Evolutionary conservation across 495 filamentous ascomycete species (phyloP).

Genomic region (Aspergillus ostianus): DNA sequence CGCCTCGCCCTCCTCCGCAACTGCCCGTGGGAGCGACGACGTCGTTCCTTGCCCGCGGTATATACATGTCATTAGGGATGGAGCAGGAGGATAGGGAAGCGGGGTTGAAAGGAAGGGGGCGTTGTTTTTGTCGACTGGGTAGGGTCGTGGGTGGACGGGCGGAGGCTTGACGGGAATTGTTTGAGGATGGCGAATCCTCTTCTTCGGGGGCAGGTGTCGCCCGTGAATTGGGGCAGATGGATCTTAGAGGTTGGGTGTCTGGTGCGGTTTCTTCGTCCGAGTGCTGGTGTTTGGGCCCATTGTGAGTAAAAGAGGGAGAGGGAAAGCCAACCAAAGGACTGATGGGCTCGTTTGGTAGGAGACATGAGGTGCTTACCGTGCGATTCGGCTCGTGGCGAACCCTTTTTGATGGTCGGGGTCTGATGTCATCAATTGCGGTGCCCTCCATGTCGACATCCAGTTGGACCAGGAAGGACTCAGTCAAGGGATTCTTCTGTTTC

Average conservation of each 20-base stretch:
- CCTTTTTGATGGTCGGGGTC: not conserved
- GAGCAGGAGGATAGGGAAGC: not conserved
- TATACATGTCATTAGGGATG: not conserved
- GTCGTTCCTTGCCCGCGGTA: not conserved
- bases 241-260: not conserved
- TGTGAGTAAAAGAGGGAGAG: not conserved
- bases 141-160: not conserved
- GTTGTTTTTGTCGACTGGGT: conserved; percentile 3
- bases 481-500: conserved; percentile 84
- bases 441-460: conserved; percentile 88
- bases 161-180: not conserved
- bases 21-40: not conserved
- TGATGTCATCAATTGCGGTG: conserved; percentile 33
- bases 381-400: not conserved
- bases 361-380: not conserved
- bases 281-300: not conserved
- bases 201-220: not conserved
- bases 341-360: not conserved
- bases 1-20: not conserved
- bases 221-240: not conserved
- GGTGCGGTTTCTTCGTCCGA: not conserved
- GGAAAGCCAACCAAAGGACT: no score
- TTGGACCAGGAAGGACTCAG: conserved; percentile 93
- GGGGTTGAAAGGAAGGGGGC: not conserved
- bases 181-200: not conserved